These are phyloP conservation scores for Elymus sibiricus DNA, from an alignment of 176 grass and related monocot species.

Conservation along the genomic window DNA sequence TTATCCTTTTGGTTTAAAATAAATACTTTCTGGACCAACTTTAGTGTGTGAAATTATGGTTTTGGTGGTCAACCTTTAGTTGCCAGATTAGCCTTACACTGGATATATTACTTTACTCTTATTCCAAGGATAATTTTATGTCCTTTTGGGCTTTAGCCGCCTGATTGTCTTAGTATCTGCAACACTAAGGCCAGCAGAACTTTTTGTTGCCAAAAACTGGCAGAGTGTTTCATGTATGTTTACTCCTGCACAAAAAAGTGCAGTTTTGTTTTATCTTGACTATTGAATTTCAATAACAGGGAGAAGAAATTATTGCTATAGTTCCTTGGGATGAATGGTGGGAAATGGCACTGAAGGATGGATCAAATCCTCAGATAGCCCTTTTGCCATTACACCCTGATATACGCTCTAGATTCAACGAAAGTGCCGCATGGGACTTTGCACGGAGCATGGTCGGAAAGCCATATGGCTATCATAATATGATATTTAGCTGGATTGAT, in stretches of 20 bases:
- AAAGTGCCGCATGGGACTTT: constrained; percentile 54
- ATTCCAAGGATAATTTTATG: not conserved
- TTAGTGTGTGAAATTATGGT: not conserved
- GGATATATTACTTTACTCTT: not conserved
- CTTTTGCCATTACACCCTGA: constrained; percentile 11
- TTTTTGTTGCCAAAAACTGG: not conserved
- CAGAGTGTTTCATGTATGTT: not conserved
- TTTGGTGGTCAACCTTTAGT: not conserved
- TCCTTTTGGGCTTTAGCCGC: not conserved
- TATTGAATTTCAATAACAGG: constrained; percentile 44
- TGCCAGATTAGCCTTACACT: not conserved
- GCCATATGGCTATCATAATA: constrained; percentile 97
- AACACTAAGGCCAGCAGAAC: not conserved
- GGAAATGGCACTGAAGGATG: constrained; percentile 74
- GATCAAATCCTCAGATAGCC: constrained; percentile 89
- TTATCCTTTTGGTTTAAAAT: not conserved
- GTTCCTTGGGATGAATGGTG: constrained; percentile 99
- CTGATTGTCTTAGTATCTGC: not conserved
- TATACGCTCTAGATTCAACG: constrained; percentile 8
- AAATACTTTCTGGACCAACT: not conserved
- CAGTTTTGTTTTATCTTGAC: constrained; percentile 4
- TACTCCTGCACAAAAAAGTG: not conserved
- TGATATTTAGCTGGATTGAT: constrained; percentile 99
- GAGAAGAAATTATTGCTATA: constrained; percentile 87
- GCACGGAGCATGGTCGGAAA: constrained; percentile 82